phyloP scores from a whole-genome alignment of 83 land plant genomes.

The Larix sibirica region DNA sequence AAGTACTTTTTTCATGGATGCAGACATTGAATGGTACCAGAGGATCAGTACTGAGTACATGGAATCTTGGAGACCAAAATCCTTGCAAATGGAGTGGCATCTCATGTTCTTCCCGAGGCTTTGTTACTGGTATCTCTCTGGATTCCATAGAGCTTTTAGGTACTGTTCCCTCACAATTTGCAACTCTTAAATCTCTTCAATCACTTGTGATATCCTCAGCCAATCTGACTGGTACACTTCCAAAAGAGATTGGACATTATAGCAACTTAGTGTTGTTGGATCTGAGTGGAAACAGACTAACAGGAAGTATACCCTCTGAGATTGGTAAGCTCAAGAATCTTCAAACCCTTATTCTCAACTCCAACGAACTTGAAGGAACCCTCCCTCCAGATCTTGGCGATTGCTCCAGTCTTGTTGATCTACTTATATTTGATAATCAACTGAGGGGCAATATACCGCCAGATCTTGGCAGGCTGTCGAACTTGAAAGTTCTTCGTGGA shows the following conservation, averaged over 20 bases:
- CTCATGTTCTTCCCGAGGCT: slow-evolving; percentile 34
- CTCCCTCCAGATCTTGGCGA: slow-evolving; percentile 69
- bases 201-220: slow-evolving; percentile 51
- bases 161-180: slow-evolving; percentile 35
- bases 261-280: slow-evolving; percentile 44
- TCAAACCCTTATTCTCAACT: slow-evolving; percentile 37
- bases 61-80: slow-evolving; percentile 26
- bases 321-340: slow-evolving; percentile 52
- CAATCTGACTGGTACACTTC: slow-evolving; percentile 67
- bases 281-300: slow-evolving; percentile 61
- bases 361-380: slow-evolving; percentile 56
- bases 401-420: slow-evolving; percentile 34
- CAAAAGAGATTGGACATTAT: slow-evolving; percentile 47
- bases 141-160: slow-evolving; percentile 51
- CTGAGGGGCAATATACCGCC: slow-evolving; percentile 71
- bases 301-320: slow-evolving; percentile 63
- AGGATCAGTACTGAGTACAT: slow-evolving; percentile 23
- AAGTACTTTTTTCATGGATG: slow-evolving; percentile 39
- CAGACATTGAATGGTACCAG: slow-evolving; percentile 16
- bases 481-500: slow-evolving; percentile 48
- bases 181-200: slow-evolving; percentile 27
- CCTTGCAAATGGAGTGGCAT: slow-evolving; percentile 65
- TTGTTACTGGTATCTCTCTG: slow-evolving; percentile 38
- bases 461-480: slow-evolving; percentile 51
- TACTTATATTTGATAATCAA: slow-evolving; percentile 67